Conservation (phyloP, 495 filamentous ascomycete genomes). For the Geopyxis carbonaria region DNA sequence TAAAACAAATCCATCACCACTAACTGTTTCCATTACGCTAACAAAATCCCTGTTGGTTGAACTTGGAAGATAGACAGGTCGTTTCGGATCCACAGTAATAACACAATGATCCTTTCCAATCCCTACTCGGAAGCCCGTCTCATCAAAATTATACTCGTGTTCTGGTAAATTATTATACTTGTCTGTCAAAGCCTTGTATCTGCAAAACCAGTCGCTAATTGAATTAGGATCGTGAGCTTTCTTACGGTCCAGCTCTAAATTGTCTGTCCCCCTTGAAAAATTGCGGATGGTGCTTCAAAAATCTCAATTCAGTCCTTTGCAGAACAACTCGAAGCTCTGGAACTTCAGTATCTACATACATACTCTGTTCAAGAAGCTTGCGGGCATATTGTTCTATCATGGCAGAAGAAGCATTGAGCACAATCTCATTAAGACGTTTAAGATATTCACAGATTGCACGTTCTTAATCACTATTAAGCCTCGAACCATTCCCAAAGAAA, state of each 20-base stretch:
- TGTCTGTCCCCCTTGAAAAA: constrained; percentile 5
- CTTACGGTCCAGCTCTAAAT: neutral
- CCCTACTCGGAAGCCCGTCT: constrained; percentile 21
- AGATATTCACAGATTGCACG: constrained; percentile 10
- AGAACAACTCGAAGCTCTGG: neutral
- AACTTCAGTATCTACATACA: neutral
- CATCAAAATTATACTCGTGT: constrained; percentile 22
- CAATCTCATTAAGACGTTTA: constrained; percentile 7
- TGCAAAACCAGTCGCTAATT: constrained; percentile 15
- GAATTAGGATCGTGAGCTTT: constrained; percentile 6
- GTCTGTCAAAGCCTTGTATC: neutral
- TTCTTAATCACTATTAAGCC: constrained; percentile 7
- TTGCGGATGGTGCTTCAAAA: constrained; percentile 15
- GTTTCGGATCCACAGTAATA: constrained; percentile 10
- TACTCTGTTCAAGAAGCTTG: constrained; percentile 3
- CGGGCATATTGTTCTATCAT: constrained; percentile 10
- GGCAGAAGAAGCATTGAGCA: neutral
- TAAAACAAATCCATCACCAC: constrained; percentile 5
- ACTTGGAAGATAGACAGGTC: constrained; percentile 4
- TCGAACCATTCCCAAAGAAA: neutral
- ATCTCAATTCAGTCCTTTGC: constrained; percentile 7
- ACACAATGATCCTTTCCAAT: constrained; percentile 16
- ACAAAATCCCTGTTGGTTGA: constrained; percentile 6
- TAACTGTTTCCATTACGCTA: constrained; percentile 6
- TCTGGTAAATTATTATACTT: constrained; percentile 4